Evolutionary conservation across 495 filamentous ascomycete species (phyloP).

Genomic region (Cryomyces antarcticus): DNA sequence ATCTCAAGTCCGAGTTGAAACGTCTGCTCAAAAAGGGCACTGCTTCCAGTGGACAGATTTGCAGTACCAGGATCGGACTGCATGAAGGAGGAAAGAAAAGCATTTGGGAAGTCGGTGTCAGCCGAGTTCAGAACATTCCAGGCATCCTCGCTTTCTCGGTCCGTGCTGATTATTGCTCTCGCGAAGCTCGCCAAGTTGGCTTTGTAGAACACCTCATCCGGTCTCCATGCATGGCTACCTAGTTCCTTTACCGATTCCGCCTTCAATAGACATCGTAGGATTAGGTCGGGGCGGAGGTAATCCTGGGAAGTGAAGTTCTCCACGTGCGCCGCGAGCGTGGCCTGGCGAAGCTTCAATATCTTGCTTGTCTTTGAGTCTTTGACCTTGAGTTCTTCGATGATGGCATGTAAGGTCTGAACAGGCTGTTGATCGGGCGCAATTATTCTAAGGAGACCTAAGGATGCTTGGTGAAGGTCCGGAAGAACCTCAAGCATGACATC

Average conservation of each 20-base stretch:
- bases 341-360: constrained; percentile 3
- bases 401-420: neutral
- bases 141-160: neutral
- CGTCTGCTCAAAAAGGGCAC: constrained; percentile 1
- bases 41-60: constrained; percentile 1
- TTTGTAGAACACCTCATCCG: constrained; percentile 7
- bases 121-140: neutral
- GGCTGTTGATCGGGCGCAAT: constrained; percentile 2
- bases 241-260: constrained; percentile 2
- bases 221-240: constrained; percentile 5
- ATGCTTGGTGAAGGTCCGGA: constrained; percentile 1
- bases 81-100: neutral
- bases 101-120: neutral
- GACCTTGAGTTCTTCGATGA: neutral
- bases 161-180: neutral
- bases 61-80: neutral
- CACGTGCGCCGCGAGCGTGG: constrained; percentile 1
- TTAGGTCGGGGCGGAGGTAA: constrained; percentile 6
- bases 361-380: constrained; percentile 1
- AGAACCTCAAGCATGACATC: constrained; percentile 7
- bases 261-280: constrained; percentile 5
- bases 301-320: constrained; percentile 2
- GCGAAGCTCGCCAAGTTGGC: constrained; percentile 9
- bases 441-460: constrained; percentile 1
- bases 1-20: constrained; percentile 1